Evolutionary conservation across 768 basidiomycete genomes (phyloP), one percentile per base, ranked within the genome.

Genomic region (Rhizopogon roseolus): DNA sequence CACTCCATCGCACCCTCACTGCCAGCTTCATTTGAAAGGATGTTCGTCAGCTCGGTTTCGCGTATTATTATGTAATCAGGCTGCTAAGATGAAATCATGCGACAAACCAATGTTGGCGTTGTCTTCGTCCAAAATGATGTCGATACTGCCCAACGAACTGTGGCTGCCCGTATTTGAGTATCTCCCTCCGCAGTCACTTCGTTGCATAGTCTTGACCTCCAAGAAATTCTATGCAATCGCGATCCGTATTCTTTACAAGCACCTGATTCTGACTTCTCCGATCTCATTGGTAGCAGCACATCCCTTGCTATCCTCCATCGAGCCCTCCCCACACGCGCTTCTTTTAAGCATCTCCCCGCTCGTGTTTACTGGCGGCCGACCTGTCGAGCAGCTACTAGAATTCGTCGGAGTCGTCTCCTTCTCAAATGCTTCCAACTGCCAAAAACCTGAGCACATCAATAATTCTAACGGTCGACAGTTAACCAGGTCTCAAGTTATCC

Each of bases 1-100:
- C 89, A 91, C 59, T 90, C 85, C 88, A 90, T 90, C 57, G 54
- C 56, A 58, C 68, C 45, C 22, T 46, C 45, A 14, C 17, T n/a
- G 3, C 22, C 1, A 22, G 22, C 22, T 22, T 22, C 22, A 22
- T 1, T 22, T 22, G 2, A 22, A 22, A 22, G 22, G 3, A 29
- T 29, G 28, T 32, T 29, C 8, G 29, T 32, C 29, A 32, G 29
- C 9, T 32, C 29, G 29, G 10, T 10, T 10, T 32, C 29, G 29
- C 29, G 29, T 8, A 1, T 7, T 32, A 32, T 32, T 32, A 32
- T 32, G 29, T 32, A 32, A 32, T 32, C 6, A 32, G 29, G 6
- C 29, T 32, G 29, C 7, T 9, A 29, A n/a, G n/a, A n/a, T n/a
- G n/a, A 32, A 32, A 32, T 32, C 29, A 32, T 32, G 29, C 9